Evolutionary conservation across 768 basidiomycete genomes (phyloP).

Genomic region (Hygrocybe punicea): DNA sequence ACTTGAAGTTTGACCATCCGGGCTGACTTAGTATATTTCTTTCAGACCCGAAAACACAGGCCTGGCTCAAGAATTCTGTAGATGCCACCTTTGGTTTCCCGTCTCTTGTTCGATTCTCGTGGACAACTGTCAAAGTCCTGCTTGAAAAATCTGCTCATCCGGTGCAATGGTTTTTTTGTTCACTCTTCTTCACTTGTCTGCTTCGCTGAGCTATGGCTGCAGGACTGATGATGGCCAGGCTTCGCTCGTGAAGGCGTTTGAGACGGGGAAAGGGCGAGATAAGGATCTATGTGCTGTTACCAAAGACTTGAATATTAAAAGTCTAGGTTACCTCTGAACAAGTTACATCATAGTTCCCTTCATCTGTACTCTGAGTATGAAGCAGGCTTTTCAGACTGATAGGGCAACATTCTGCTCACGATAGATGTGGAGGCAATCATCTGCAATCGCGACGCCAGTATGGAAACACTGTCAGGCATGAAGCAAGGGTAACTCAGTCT

Average conservation of each 20-base stretch:
- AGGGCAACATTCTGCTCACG: too few relatives aligned
- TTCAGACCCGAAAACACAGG: slow-evolving; percentile 87
- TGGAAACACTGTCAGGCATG: too few relatives aligned
- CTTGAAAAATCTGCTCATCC: slow-evolving; percentile 77
- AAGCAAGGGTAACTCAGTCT: too few relatives aligned
- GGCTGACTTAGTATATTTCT: background rate
- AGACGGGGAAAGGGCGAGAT: slow-evolving; percentile 64
- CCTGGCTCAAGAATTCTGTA: slow-evolving; percentile 72
- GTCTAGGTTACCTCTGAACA: slow-evolving; percentile 60
- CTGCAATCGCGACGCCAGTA: too few relatives aligned
- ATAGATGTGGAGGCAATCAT: too few relatives aligned
- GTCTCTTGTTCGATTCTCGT: slow-evolving; percentile 86
- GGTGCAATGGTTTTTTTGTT: slow-evolving; percentile 67
- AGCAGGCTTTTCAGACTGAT: too few relatives aligned
- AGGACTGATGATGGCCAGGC: slow-evolving; percentile 87
- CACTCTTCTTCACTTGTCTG: background rate
- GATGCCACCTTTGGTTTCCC: slow-evolving; percentile 93
- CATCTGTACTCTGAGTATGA: too few relatives aligned
- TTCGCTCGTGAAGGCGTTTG: slow-evolving; percentile 72
- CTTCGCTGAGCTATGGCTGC: slow-evolving; percentile 6
- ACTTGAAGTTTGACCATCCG: background rate
- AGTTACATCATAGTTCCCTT: too few relatives aligned
- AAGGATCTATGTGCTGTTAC: slow-evolving; percentile 70
- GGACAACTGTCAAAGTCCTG: slow-evolving; percentile 86
- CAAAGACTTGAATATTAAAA: slow-evolving; percentile 70